phyloP scores from a whole-genome alignment of 148 eudicot genomes.

The Agrostemma githago region DNA sequence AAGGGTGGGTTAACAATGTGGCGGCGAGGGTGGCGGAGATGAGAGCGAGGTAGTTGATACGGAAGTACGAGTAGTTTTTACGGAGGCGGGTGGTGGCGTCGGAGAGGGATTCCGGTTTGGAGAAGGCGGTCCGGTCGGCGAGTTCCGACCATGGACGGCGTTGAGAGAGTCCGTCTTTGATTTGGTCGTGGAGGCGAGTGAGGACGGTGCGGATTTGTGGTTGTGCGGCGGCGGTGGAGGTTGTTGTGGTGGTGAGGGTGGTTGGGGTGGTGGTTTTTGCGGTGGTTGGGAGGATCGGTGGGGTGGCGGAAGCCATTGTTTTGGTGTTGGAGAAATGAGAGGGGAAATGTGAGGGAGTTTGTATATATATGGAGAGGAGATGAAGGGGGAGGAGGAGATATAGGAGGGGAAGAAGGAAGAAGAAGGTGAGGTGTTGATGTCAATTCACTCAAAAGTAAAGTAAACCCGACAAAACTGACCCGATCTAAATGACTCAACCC shows the following conservation, averaged over 20 bases:
- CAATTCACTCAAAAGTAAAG: too few relatives aligned
- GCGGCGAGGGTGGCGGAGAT: slow-evolving; percentile 47
- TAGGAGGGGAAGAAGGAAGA: not conserved
- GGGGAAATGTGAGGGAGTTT: not conserved
- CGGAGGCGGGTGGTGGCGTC: slow-evolving; percentile 70
- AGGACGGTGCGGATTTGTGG: slow-evolving; percentile 52
- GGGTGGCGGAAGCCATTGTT: slow-evolving; percentile 41
- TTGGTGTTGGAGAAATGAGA: not conserved
- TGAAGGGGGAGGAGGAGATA: not conserved
- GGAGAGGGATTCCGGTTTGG: slow-evolving; percentile 70
- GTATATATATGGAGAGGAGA: too few relatives aligned
- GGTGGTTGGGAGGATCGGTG: slow-evolving; percentile 58
- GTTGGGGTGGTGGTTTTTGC: slow-evolving; percentile 22
- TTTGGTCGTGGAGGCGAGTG: slow-evolving; percentile 42
- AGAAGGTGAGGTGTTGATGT: too few relatives aligned
- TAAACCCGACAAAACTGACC: too few relatives aligned
- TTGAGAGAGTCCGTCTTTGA: slow-evolving; percentile 42
- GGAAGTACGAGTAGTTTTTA: slow-evolving; percentile 75
- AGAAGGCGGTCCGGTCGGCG: slow-evolving; percentile 65
- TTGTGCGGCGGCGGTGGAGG: slow-evolving; percentile 29
- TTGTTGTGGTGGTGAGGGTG: slow-evolving; percentile 12
- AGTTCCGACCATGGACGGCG: slow-evolving; percentile 90
- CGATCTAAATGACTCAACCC: too few relatives aligned
- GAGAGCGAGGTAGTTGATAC: slow-evolving; percentile 66
- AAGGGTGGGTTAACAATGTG: slow-evolving; percentile 74